Conservation (phyloP, 768 basidiomycete genomes). For the Tricholoma sp. region DNA sequence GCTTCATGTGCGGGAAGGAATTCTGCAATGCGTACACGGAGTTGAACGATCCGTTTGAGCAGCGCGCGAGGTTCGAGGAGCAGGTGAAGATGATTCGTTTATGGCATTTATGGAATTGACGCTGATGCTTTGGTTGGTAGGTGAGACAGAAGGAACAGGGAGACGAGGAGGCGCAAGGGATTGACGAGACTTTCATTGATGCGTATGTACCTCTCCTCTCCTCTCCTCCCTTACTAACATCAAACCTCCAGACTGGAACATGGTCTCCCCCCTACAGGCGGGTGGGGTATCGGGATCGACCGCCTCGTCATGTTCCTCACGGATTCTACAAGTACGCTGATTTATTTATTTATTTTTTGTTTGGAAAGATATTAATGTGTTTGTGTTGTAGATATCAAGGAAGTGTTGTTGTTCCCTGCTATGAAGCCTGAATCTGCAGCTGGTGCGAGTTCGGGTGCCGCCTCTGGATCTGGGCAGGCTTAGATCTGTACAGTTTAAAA, state of each 20-base stretch:
- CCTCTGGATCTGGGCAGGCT: background rate
- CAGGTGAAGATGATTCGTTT: constrained; percentile 41
- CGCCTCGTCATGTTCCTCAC: constrained; percentile 98
- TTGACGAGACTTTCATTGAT: constrained; percentile 94
- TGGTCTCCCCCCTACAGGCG: constrained; percentile 95
- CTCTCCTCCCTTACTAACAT: background rate
- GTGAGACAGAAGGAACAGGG: constrained; percentile 91
- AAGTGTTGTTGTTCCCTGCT: constrained; percentile 93
- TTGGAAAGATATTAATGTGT: background rate
- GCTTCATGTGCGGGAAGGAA: constrained; percentile 97
- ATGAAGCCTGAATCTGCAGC: constrained; percentile 70
- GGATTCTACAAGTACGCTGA: constrained; percentile 78
- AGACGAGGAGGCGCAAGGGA: constrained; percentile 96
- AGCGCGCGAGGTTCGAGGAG: constrained; percentile 93
- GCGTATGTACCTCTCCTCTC: constrained; percentile 56
- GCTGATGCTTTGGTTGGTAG: constrained; percentile 25
- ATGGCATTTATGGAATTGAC: background rate
- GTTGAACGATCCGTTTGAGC: constrained; percentile 98
- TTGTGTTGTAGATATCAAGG: constrained; percentile 76
- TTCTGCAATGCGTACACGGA: constrained; percentile 99
- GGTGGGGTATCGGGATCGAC: constrained; percentile 96
- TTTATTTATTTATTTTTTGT: background rate
- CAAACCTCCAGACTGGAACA: constrained; percentile 71
- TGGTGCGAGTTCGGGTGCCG: background rate
- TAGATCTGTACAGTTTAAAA: background rate